Evolutionary conservation across 441 rosid species (phyloP), one percentile per base, ranked within the genome.

Genomic region (Adansonia rubrostipa): DNA sequence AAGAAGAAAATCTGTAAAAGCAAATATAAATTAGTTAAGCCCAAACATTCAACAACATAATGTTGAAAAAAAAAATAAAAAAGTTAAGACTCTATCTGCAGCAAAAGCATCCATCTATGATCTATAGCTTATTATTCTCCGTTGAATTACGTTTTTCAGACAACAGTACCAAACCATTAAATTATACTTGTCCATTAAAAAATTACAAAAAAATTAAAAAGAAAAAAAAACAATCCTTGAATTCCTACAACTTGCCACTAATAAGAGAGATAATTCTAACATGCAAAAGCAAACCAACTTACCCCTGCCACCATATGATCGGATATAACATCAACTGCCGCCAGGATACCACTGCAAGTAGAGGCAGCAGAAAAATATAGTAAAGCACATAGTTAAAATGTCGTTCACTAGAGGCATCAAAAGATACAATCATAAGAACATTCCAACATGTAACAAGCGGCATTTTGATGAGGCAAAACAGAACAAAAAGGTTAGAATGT

Each of bases 241-340:
- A 48, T 75, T 63, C 33, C 60, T 63, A 57, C 8, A 28, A 51
- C 47, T 51, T 14, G 22, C 15, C 28, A 24, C 7, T 53, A 8
- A 51, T 8, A 71, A 28, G 15, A 15, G 45, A 28, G n/a, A 13
- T 19, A 24, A 47, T 10, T 51, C 61, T 33, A 75, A 75, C 5
- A 19, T 17, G 42, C 64, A 15, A 50, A 56, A 36, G 62, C 9
- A 44, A 66, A 19, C 54, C 62, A 76, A 80, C 90, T 66, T 92
- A 93, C 99, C 94, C 99, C 99, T 48, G 85, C 97, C 86, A 96
- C 70, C 77, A 84, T 71, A 80, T 85, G 77, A 81, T 73, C 86
- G 75, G 91, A 81, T 58, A 93, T 83, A 40, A 93, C 93, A 84
- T 96, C 98, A 85, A 93, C 28, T 72, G 97, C 98, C 9, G 99